phyloP scores from a whole-genome alignment of 2,329 filamentous ascomycete species.

The Incumbomyces lentus region DNA sequence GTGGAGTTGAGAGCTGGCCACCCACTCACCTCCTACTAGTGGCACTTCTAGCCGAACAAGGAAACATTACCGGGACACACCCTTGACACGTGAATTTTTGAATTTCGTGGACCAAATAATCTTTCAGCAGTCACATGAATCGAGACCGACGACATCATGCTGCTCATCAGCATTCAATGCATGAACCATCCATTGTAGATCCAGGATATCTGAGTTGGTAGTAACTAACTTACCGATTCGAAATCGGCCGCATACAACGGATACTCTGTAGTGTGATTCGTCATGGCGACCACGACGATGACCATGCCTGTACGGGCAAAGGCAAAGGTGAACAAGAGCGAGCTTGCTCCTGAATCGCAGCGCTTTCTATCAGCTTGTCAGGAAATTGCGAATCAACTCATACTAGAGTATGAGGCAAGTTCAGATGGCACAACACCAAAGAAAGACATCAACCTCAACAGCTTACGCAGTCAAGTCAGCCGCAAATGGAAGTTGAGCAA shows the following conservation, averaged over 20 bases:
- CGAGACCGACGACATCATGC: too few relatives aligned
- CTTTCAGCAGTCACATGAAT: too few relatives aligned
- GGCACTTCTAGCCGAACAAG: too few relatives aligned
- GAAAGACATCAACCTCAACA: constrained; percentile 88
- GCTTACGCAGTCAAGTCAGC: constrained; percentile 71
- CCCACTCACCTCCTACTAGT: too few relatives aligned
- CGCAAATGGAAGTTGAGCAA: constrained; percentile 86
- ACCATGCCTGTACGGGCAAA: constrained; percentile 43
- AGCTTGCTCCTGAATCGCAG: constrained; percentile 85
- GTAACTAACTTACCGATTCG: too few relatives aligned
- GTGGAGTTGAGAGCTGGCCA: too few relatives aligned
- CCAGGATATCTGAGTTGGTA: too few relatives aligned
- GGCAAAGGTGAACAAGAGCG: constrained; percentile 53
- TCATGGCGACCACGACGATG: constrained; percentile 52
- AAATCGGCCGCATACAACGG: too few relatives aligned
- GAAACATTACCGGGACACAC: too few relatives aligned
- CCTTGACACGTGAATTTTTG: background rate
- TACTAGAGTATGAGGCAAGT: constrained; percentile 82
- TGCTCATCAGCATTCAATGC: too few relatives aligned
- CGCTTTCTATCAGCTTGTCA: constrained; percentile 88
- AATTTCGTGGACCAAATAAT: background rate
- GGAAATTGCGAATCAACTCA: constrained; percentile 85
- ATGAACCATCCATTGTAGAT: too few relatives aligned
- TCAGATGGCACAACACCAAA: constrained; percentile 61
- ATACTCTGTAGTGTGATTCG: background rate